A percentile compares a stretch with the other conserved stretches of the same genome.
Evolutionary conservation across 352 stramenopile species (phyloP).

Genomic region (Thraustochytrium striatum): DNA sequence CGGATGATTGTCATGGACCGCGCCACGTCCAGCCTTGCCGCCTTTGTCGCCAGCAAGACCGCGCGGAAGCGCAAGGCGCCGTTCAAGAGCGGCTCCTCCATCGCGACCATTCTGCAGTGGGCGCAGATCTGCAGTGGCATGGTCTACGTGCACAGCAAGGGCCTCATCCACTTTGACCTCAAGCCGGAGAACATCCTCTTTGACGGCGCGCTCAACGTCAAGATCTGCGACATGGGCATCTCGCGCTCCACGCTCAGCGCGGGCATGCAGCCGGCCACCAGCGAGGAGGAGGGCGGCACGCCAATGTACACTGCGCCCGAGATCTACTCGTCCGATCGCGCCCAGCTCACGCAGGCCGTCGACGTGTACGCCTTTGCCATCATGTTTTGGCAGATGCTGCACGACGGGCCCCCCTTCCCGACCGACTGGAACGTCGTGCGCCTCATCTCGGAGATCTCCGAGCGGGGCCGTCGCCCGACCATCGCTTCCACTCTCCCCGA

Average conservation of each 20-base stretch:
- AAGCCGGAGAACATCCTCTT: conserved; percentile 47
- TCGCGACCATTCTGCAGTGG: conserved; percentile 20
- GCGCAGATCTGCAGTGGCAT: conserved; percentile 27
- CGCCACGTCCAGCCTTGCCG: background rate
- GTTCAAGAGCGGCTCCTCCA: background rate
- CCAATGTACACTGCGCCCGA: conserved; percentile 24
- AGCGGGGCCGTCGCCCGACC: conserved; percentile 21
- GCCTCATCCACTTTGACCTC: conserved; percentile 43
- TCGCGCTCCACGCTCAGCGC: background rate
- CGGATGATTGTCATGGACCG: conserved; percentile 28
- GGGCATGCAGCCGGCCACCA: background rate
- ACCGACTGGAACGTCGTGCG: conserved; percentile 28
- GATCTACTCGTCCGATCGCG: conserved; percentile 28
- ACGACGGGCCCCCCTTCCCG: conserved; percentile 14
- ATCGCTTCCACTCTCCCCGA: background rate
- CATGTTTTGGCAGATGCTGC: conserved; percentile 78
- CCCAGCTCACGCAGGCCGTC: conserved; percentile 69
- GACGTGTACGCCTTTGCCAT: conserved; percentile 89
- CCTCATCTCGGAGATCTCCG: conserved; percentile 19
- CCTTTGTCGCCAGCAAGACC: background rate
- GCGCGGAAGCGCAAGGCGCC: background rate
- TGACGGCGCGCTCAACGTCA: conserved; percentile 27
- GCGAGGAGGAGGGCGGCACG: conserved; percentile 33
- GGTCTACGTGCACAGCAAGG: conserved; percentile 18
- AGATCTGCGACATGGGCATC: conserved; percentile 47